Evolutionary conservation across 2,329 filamentous ascomycete genomes (phyloP), one percentile per base, ranked within the genome.

Genomic region (Fusarium proliferatum): DNA sequence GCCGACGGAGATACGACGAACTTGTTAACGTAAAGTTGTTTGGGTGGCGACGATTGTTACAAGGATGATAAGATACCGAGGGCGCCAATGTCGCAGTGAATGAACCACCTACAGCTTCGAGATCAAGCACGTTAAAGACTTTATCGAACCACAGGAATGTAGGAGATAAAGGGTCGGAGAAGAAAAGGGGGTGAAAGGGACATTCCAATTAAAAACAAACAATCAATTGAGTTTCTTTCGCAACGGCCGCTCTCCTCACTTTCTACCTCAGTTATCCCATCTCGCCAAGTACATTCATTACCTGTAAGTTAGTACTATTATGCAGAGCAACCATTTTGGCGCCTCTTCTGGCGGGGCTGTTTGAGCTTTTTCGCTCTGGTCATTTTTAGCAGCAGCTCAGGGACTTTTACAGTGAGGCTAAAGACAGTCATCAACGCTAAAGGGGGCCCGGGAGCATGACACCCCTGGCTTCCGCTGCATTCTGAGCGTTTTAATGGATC

Each of bases 111-210:
- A 72, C 63, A 63, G 49, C 71, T 58, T 71, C 63, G 23, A 63
- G 63, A 64, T 55, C 45, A 59, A 73, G 59, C 71, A 74, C 71
- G 67, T 52, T 38, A 42, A 71, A 57, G 67, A 65, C 57, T 26
- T 68, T 63, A 61, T 65, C 43, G 69, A 43, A 56, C 52, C 30
- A 62, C 21, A 72, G 76, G 76, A 77, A 77, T 77, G 76, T 53
- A 49, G 42, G 34, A 64, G 48, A 67, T 45, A 72, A 61, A 56
- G 48, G 46, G 64, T 43, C 38, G 62, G 49, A 41, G 46, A 46
- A 34, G 52, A 71, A 65, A 69, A 55, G 41, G 64, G 61, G 70
- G 62, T 23, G 61, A 51, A 62, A 58, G 46, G 26, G 49, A 56
- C 66, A 70, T 64, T 61, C 59, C 43, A 51, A 30, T 42, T 38